Evolutionary conservation across 2,329 filamentous ascomycete species (phyloP).

Genomic region (Pyrenophora teres): DNA sequence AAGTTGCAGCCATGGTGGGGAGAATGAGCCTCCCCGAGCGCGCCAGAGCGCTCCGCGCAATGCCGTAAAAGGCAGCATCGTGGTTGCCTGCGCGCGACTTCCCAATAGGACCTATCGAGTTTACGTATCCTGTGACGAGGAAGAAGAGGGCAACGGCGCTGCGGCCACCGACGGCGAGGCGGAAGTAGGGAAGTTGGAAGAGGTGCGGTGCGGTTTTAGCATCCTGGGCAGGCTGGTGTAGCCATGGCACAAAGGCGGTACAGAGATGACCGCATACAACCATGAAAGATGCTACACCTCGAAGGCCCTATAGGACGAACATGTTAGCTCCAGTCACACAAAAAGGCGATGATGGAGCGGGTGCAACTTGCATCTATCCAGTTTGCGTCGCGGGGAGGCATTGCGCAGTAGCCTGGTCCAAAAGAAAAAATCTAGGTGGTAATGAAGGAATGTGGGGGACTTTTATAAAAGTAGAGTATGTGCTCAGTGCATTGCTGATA

Average conservation of each 20-base stretch:
- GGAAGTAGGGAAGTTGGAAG: conserved; percentile 64
- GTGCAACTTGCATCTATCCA: conserved; percentile 45
- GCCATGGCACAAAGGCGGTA: conserved; percentile 49
- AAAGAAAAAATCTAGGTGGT: conserved; percentile 14
- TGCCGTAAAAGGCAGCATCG: conserved; percentile 58
- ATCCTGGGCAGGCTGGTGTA: conserved; percentile 48
- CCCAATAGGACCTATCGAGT: conserved; percentile 64
- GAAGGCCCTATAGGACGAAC: conserved; percentile 43
- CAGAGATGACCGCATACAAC: conserved; percentile 52
- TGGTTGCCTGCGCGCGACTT: conserved; percentile 60
- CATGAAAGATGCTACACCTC: conserved; percentile 50
- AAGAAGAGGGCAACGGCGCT: conserved; percentile 47
- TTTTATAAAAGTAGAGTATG: conserved; percentile 2
- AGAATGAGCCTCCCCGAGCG: conserved; percentile 63
- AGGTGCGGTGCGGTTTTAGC: conserved; percentile 54
- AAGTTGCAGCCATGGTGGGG: conserved; percentile 60
- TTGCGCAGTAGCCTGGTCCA: conserved; percentile 22
- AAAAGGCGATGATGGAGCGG: neutral
- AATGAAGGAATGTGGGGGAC: conserved; percentile 10
- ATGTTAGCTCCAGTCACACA: conserved; percentile 30
- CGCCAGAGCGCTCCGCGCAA: conserved; percentile 63
- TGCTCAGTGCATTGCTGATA: conserved; percentile 20
- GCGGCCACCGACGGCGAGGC: conserved; percentile 60
- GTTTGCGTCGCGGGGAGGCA: conserved; percentile 47
- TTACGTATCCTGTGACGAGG: conserved; percentile 68